Conservation (phyloP, 768 basidiomycete genomes). For the Tylopilus vinaceipallidus region DNA sequence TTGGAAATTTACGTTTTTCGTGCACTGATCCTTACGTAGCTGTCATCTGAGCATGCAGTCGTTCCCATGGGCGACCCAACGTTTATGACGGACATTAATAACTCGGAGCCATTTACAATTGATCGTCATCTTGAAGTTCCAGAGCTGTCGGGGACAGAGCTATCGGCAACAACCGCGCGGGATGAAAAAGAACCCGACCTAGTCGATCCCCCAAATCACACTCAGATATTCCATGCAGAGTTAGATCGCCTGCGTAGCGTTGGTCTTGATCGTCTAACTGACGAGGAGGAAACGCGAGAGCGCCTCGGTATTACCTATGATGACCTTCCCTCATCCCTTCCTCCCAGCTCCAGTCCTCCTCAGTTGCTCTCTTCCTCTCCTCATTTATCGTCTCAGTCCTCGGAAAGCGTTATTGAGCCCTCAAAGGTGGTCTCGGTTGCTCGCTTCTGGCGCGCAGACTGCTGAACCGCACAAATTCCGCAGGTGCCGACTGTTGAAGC, state of each 20-base stretch:
- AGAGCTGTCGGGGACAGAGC: not conserved
- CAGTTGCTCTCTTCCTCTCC: constrained; percentile 45
- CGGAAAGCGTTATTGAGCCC: constrained; percentile 8
- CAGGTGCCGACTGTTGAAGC: constrained; percentile 5
- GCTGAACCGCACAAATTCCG: not conserved
- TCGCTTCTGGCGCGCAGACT: not conserved
- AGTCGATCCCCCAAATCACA: not conserved
- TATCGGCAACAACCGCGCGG: not conserved
- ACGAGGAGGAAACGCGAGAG: constrained; percentile 6
- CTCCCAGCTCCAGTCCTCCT: constrained; percentile 49
- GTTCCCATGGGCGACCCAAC: not conserved
- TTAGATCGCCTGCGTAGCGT: not conserved
- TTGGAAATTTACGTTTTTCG: not conserved
- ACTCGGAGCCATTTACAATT: not conserved
- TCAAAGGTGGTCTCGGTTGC: constrained; percentile 16
- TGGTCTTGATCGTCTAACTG: not conserved
- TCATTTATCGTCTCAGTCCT: constrained; percentile 33
- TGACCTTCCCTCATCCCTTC: constrained; percentile 21
- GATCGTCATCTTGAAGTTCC: not conserved
- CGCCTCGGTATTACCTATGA: constrained; percentile 5
- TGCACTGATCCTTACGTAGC: constrained; percentile 9
- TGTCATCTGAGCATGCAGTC: not conserved
- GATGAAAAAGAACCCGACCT: not conserved
- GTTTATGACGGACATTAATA: not conserved
- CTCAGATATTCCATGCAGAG: not conserved